These are phyloP conservation scores for Tricholoma bakamatsutake DNA, from an alignment of 768 basidiomycete species.

Conservation along the genomic window DNA sequence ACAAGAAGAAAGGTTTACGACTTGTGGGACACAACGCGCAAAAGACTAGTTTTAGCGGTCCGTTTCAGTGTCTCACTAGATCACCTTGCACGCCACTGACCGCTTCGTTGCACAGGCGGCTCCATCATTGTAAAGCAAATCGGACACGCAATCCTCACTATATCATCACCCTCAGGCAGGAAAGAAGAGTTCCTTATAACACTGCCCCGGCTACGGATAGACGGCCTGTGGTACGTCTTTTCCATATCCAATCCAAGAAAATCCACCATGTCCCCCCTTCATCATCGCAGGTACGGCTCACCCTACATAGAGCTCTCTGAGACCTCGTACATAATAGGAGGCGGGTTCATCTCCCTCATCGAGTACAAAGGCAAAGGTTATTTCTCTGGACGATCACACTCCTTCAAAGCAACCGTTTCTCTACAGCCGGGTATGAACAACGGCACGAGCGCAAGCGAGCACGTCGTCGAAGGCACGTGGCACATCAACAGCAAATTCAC, in stretches of 20 bases:
- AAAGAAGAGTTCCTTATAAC: conserved; percentile 77
- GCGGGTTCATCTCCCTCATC: conserved; percentile 44
- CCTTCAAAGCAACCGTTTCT: conserved; percentile 79
- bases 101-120: conserved; percentile 35
- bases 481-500: conserved; percentile 55
- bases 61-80: conserved; percentile 11
- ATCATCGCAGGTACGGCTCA: conserved; percentile 47
- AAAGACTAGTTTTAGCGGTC: conserved; percentile 89
- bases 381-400: conserved; percentile 88
- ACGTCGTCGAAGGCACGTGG: conserved; percentile 79
- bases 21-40: conserved; percentile 89
- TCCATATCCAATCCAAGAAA: neutral
- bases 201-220: conserved; percentile 86
- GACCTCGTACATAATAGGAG: conserved; percentile 64
- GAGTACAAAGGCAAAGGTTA: conserved; percentile 98
- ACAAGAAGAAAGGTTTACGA: conserved; percentile 66
- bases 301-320: conserved; percentile 92
- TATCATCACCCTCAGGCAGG: conserved; percentile 47
- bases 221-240: conserved; percentile 70
- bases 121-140: conserved; percentile 90
- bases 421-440: conserved; percentile 35
- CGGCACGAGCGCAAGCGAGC: conserved; percentile 25
- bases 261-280: neutral
- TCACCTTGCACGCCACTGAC: neutral
- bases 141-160: conserved; percentile 83